Evolutionary conservation across 2,329 filamentous ascomycete genomes (phyloP), one percentile per base, ranked within the genome.

Genomic region (Fusarium setosum): DNA sequence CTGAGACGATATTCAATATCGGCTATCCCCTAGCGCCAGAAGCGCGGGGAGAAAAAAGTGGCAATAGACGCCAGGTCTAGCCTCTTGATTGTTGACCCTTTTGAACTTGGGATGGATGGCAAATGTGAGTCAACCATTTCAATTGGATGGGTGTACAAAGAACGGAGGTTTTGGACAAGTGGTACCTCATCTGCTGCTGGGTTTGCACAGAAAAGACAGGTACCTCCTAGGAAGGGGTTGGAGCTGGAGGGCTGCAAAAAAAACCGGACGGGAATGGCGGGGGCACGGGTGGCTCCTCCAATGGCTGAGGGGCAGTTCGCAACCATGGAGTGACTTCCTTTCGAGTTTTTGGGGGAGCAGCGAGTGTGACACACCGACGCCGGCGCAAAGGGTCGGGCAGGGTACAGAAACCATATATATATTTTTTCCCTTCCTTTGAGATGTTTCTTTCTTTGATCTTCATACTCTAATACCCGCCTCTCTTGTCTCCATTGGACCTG

Each of bases 311-410:
- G 56, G 61, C 49, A 45, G 72, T 66, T 73, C 54, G 35, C 59
- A 72, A 69, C 65, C 50, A 66, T 67, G 51, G 38, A 61, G 42
- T 63, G 64, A 65, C 60, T 68, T 58, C 45, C 41, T 41, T 47
- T 50, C 34, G 17, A 35, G 29, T 50, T 50, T 38, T 38, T 55
- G 57, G 31, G 37, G 44, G 17, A 44, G 54, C 18, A 41, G 59
- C 15, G 55, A 60, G 60, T 54, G 62, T 65, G 62, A 59, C 68
- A 69, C 62, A 65, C 70, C 70, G 68, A 72, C 56, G 69, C 68
- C 70, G 70, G 70, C 67, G 62, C 62, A 67, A 70, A 68, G 61
- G 67, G 59, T 38, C 60, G 59, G 66, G 59, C 61, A 68, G 63
- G 56, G 58, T 65, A 54, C 65, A 50, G 44, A 59, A 51, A 63